Conservation (phyloP, 2,329 filamentous ascomycete species). For the Colletotrichum sojae region DNA sequence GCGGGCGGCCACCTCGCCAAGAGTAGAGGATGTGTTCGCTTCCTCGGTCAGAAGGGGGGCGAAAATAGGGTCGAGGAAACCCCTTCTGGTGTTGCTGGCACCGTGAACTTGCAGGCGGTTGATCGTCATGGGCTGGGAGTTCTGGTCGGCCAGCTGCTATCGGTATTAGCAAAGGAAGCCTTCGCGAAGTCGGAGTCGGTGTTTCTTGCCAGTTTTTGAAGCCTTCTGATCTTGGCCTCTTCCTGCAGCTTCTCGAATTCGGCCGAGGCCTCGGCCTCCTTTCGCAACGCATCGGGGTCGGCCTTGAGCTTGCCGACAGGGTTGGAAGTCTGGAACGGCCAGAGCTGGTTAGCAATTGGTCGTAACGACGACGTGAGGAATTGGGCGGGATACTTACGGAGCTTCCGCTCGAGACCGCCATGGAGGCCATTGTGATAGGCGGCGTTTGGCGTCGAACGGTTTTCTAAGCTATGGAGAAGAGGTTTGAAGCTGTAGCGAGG, state of each 20-base stretch:
- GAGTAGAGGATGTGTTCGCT: conserved; percentile 77
- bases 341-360: conserved; percentile 37
- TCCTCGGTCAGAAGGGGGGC: conserved; percentile 81
- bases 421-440: conserved; percentile 52
- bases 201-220: conserved; percentile 53
- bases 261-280: conserved; percentile 55
- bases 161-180: conserved; percentile 21
- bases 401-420: conserved; percentile 47
- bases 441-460: not conserved
- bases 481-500: not conserved
- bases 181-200: not conserved
- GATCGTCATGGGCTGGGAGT: conserved; percentile 80
- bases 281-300: conserved; percentile 54
- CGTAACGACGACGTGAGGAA: not conserved
- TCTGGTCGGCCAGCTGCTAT: conserved; percentile 37
- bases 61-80: conserved; percentile 87
- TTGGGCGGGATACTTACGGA: conserved; percentile 46
- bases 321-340: conserved; percentile 51
- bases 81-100: conserved; percentile 84
- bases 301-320: conserved; percentile 57
- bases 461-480: not conserved
- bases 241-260: conserved; percentile 54
- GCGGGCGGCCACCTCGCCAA: conserved; percentile 83
- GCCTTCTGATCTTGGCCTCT: conserved; percentile 55
- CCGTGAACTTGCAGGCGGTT: conserved; percentile 88